Evolutionary conservation across 2,329 filamentous ascomycete genomes (phyloP), one percentile per base, ranked within the genome.

Genomic region (Penicillium paneum): DNA sequence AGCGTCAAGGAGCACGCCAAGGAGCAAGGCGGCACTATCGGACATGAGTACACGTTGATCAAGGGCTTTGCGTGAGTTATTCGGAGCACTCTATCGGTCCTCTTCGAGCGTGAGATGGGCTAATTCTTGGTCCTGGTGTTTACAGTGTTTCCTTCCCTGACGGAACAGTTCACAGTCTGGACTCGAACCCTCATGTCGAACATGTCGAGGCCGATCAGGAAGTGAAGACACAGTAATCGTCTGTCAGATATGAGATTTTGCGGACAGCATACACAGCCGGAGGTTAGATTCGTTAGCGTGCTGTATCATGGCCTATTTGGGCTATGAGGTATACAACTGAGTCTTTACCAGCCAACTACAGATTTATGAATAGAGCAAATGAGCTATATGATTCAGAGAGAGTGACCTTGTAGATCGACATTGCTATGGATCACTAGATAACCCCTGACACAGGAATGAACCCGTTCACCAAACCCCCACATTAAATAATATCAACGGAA

Each of bases 31-130:
- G 52, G 52, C 19, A 8, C n/a, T 1, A 54, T 54, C 11, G 11
- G 15, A 34, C 52, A 54, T 13, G 52, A 54, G 12, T 54, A 54
- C 28, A 13, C 15, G 3, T 31, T 54, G 49, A 55, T 51, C 53
- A 55, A 55, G 49, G 49, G 44, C 40, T 56, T 56, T 38, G 19
- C 40, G 44, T 53, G n/a, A 48, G 49, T 47, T 50, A 7, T 29
- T n/a, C 21, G 6, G 10, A 44, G 4, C 13, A 21, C 11, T 29
- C 26, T 31, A 15, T 35, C 1, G 17, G 29, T 21, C 29, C 7
- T 41, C 13, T 26, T 44, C 21, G 6, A n/a, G 21, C 2, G 8
- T 10, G 19, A n/a, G 42, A 24, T 34, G 29, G 29, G 42, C 43
- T 52, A 24, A 31, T 32, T 17, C 11, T 38, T 5, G 36, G 3